These are phyloP conservation scores for Caryopteris hybrid DNA, from an alignment of 305 asterid genomes.

Conservation along the genomic window DNA sequence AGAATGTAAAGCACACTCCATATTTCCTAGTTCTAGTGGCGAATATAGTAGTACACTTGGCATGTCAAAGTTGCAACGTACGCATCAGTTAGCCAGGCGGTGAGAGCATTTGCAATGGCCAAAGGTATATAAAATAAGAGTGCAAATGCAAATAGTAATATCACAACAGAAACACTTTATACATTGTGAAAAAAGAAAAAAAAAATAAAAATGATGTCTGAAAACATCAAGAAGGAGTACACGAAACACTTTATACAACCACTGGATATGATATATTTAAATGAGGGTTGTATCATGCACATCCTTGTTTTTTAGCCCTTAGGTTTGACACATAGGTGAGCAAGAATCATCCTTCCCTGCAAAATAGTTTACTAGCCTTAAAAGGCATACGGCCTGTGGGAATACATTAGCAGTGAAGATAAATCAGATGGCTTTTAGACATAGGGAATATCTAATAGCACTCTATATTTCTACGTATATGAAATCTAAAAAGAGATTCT, in stretches of 20 bases:
- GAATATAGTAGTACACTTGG: too few relatives aligned
- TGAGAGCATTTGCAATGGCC: conserved; percentile 90
- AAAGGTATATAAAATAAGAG: conserved; percentile 85
- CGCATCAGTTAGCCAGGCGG: conserved; percentile 90
- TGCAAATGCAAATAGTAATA: conserved; percentile 27
- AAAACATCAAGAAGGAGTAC: neutral
- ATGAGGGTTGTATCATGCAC: conserved; percentile 74
- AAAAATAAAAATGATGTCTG: too few relatives aligned
- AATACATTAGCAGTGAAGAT: too few relatives aligned
- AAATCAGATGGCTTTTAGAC: too few relatives aligned
- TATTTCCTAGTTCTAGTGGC: too few relatives aligned
- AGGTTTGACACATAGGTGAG: conserved; percentile 95
- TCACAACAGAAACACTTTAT: too few relatives aligned
- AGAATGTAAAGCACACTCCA: neutral
- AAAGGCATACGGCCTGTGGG: too few relatives aligned
- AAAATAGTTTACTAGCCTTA: too few relatives aligned
- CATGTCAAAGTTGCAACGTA: too few relatives aligned
- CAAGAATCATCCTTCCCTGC: conserved; percentile 95
- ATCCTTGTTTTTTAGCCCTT: conserved; percentile 94
- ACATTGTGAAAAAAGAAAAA: too few relatives aligned
- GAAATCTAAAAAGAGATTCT: neutral
- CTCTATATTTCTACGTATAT: too few relatives aligned
- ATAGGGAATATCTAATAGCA: too few relatives aligned
- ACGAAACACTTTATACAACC: neutral
- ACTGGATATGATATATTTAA: neutral